Percentiles rank a stretch among this genome's conserved stretches.
Evolutionary conservation across 2,329 filamentous ascomycete genomes (phyloP).

Genomic region (Beauveria medogensis): DNA sequence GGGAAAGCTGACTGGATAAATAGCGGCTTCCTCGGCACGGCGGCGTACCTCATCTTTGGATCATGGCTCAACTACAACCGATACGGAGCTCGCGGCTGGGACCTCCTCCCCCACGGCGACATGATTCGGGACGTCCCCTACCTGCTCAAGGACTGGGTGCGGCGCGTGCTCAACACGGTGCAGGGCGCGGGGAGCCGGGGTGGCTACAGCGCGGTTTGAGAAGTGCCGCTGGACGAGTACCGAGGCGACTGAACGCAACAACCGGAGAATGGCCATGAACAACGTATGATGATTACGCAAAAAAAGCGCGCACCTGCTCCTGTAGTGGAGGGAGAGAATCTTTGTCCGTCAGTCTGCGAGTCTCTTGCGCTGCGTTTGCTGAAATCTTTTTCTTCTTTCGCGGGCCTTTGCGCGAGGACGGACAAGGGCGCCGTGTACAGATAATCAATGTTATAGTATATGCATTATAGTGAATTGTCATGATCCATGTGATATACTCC

Average conservation of each 20-base stretch:
- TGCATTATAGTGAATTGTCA: not conserved
- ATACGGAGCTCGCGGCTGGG: slow-evolving; percentile 91
- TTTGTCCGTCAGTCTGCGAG: not conserved
- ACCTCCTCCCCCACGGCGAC: slow-evolving; percentile 86
- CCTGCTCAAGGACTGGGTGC: slow-evolving; percentile 78
- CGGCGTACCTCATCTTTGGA: slow-evolving; percentile 91
- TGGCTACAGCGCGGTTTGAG: slow-evolving; percentile 86
- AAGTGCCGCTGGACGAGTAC: slow-evolving; percentile 5
- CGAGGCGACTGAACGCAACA: not conserved
- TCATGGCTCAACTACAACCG: slow-evolving; percentile 99
- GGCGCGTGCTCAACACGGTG: slow-evolving; percentile 72
- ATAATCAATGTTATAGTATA: slow-evolving; percentile 2
- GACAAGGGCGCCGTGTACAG: not conserved
- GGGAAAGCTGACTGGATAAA: slow-evolving; percentile 10
- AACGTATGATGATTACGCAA: not conserved
- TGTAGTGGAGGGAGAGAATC: not conserved
- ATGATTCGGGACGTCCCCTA: slow-evolving; percentile 89
- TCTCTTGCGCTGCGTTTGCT: not conserved
- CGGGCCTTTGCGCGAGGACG: not conserved
- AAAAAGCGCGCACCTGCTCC: not conserved
- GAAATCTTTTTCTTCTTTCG: not conserved
- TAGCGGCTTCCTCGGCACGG: slow-evolving; percentile 76
- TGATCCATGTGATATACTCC: not conserved
- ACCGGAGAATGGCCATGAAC: not conserved
- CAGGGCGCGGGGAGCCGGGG: slow-evolving; percentile 78